Base-by-base conservation (phyloP, 768 basidiomycete genomes). In the Symmetrospora coprosmae region DNA sequence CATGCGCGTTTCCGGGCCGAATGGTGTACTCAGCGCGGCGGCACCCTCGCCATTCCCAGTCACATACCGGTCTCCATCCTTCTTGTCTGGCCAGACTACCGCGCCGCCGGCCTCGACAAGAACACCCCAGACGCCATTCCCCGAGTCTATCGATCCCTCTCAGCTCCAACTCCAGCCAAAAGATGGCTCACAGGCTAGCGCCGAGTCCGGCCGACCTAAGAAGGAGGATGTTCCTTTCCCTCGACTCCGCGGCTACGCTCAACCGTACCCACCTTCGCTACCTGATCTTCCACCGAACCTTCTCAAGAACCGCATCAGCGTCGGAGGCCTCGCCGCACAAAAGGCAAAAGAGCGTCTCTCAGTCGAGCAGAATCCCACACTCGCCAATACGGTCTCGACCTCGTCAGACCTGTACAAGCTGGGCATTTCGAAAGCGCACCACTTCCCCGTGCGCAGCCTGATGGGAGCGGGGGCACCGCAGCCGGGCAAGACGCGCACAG, bases 61-160 rank as follows among this genome's bases (percentile, higher is more conserved):
- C 31, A 58, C 55, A n/a, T 58, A 45, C 30, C 55, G 43, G n/a
- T 58, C 55, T 13, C 55, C 55, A 30, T 14, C 39, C 27, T 58
- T 58, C n/a, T n/a, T n/a, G n/a, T n/a, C n/a, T n/a, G n/a, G n/a
- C 25, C 43, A 46, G 25, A 25, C 43, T 23, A 16, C 14, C 16
- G 11, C 43, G 9, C 21, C n/a, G n/a, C n/a, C n/a, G n/a, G n/a
- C 21, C 43, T 23, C 21, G 8, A 46, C 43, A 17, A 9, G 11
- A 11, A 16, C 25, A 9, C 25, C 43, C 43, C 13, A 46, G 16
- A 9, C 14, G 9, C 43, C 43, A 9, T 23, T 46, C 43, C 43
- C 13, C 13, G 13, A 46, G 43, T 23, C 43, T 46, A 46, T 46
- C 14, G 25, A 9, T 23, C 43, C 43, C 21, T 46, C 30, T 38